Evolutionary conservation across 1,139 yeast genomes (phyloP).

Genomic region (Pichia sp.): DNA sequence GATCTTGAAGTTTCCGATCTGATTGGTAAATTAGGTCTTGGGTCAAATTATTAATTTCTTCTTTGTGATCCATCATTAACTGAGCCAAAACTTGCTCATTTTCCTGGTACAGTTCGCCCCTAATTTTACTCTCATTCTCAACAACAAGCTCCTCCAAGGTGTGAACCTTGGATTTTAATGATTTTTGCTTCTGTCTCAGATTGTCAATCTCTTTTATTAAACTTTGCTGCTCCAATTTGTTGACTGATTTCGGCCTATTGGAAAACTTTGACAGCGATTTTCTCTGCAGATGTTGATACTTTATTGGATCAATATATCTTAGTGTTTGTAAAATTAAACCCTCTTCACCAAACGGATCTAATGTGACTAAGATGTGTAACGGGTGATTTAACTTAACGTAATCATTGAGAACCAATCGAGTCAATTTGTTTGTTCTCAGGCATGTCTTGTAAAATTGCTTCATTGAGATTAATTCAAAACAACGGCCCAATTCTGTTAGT

Average conservation of each 20-base stretch:
- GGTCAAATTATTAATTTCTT: slow-evolving; percentile 20
- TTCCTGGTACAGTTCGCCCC: slow-evolving; percentile 24
- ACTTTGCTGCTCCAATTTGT: slow-evolving; percentile 4
- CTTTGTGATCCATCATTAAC: slow-evolving; percentile 19
- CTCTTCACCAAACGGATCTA: slow-evolving; percentile 66
- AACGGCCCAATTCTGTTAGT: slow-evolving; percentile 45
- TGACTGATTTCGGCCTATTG: slow-evolving; percentile 8
- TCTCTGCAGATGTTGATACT: slow-evolving; percentile 26
- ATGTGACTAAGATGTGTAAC: slow-evolving; percentile 44
- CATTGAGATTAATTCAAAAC: slow-evolving; percentile 38
- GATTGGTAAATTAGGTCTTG: slow-evolving; percentile 11
- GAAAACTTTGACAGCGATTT: slow-evolving; percentile 11
- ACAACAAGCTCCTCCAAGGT: slow-evolving; percentile 22
- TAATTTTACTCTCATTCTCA: slow-evolving; percentile 22
- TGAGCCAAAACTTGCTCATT: slow-evolving; percentile 23
- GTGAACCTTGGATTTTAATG: slow-evolving; percentile 20
- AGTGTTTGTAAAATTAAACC: slow-evolving; percentile 42
- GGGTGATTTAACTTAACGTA: slow-evolving; percentile 35
- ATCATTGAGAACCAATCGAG: slow-evolving; percentile 44
- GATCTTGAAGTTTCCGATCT: slow-evolving; percentile 25
- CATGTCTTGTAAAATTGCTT: slow-evolving; percentile 36
- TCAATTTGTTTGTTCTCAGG: slow-evolving; percentile 43
- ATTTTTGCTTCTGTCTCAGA: slow-evolving; percentile 20
- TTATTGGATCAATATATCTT: slow-evolving; percentile 37
- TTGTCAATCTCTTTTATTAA: slow-evolving; percentile 23